Evolutionary conservation across 257 asterid genomes (phyloP), one percentile per base, ranked within the genome.

Genomic region (Nyctanthes arbortristis): DNA sequence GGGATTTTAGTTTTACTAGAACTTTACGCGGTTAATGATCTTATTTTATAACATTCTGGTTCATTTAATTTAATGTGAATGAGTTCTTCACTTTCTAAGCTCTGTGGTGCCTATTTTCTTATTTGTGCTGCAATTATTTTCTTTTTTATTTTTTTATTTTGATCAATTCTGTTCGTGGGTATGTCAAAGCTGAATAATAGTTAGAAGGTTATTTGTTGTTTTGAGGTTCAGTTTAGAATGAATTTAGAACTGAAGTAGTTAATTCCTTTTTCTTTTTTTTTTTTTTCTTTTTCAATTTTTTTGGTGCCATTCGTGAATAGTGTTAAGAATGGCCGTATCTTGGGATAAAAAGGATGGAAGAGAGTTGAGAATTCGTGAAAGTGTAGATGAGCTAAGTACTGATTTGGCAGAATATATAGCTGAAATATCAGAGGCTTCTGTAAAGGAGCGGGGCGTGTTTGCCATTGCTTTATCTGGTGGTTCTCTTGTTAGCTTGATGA

Each of bases 381-480:
- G 84, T 78, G 76, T 68, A 0, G 95, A 82, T 55, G 96, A 89
- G 43, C 71, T 93, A 40, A 80, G 89, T 74, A 83, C 85, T 11
- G 78, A 87, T 86, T 82, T 93, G 70, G 97, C 95, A n/a, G 99
- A 93, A 11, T 87, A 93, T 72, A 85, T 93, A 7, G 88, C 97
- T 7, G 96, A 91, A 56, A 70, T 93, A 61, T 93, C 99, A 0
- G 99, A 93, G 78, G 83, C 77, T 74, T 86, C 89, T n/a, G 90
- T 93, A 43, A 93, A 89, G 75, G 99, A 93, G 67, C 76, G 96
- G 36, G 99, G 99, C 1, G 87, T 67, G 39, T 93, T 93, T 24
- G 74, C 96, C 71, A 63, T 93, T 70, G 99, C 97, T 55, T 82
- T 93, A 71, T 93, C 99, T 3, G 99, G 99, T 78, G 96, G 96